A percentile compares a stretch with the other conserved stretches of the same genome.
Conservation (phyloP, 225 moss, liverwort and hornwort species). For the Pseudoscleropodium purum region DNA sequence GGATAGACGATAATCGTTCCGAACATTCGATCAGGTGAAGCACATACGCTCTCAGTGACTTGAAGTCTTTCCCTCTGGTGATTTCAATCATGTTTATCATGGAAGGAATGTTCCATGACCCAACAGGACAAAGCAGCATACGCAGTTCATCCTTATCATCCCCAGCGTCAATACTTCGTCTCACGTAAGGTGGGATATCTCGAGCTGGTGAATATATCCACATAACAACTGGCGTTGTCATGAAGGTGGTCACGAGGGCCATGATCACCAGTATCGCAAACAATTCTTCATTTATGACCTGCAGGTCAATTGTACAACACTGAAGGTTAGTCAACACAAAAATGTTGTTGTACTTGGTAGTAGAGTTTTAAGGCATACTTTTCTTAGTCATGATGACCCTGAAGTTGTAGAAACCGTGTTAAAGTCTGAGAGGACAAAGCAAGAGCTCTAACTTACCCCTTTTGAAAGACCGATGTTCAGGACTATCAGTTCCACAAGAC, state of each 20-base stretch:
- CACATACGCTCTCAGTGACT: constrained; percentile 28
- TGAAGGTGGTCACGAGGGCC: constrained; percentile 58
- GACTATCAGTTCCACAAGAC: constrained; percentile 75
- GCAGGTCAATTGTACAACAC: background rate
- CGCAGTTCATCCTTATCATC: constrained; percentile 41
- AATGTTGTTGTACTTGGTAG: background rate
- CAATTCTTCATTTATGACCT: constrained; percentile 66
- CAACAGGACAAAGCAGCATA: constrained; percentile 49
- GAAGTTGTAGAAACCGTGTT: background rate
- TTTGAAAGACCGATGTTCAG: constrained; percentile 72
- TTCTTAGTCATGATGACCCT: background rate
- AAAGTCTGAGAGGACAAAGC: background rate
- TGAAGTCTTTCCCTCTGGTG: constrained; percentile 20
- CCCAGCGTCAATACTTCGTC: constrained; percentile 34
- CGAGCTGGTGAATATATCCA: constrained; percentile 63
- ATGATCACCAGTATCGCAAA: constrained; percentile 70
- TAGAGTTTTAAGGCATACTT: background rate
- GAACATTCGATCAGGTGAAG: constrained; percentile 56
- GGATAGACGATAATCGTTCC: constrained; percentile 49
- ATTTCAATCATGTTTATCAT: constrained; percentile 52
- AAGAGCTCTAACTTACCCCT: constrained; percentile 28
- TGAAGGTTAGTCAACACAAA: background rate
- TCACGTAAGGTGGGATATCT: constrained; percentile 31
- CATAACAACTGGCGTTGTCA: constrained; percentile 65
- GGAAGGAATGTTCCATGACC: constrained; percentile 31